Evolutionary conservation across 805 yeast genomes (phyloP).

Genomic region (Schizosaccharomyces japonicus): DNA sequence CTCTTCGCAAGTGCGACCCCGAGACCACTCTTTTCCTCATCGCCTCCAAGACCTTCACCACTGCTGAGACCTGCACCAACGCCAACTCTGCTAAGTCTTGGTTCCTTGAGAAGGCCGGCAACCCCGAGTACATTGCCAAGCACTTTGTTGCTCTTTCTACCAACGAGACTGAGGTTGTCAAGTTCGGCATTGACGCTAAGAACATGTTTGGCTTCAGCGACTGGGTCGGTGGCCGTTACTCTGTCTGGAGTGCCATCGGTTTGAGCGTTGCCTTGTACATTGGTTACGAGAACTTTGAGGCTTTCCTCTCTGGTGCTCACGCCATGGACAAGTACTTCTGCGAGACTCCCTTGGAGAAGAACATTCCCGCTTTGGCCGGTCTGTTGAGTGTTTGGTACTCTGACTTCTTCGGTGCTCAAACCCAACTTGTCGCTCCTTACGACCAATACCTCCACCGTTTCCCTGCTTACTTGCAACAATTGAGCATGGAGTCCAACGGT

Average conservation of each 20-base stretch:
- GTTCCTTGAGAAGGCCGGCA: slow-evolving; percentile 59
- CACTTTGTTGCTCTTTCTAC: slow-evolving; percentile 95
- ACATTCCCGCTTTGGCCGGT: slow-evolving; percentile 87
- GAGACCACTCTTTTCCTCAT: slow-evolving; percentile 65
- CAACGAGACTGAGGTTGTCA: slow-evolving; percentile 69
- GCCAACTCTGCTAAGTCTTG: slow-evolving; percentile 87
- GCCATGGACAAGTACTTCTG: slow-evolving; percentile 83
- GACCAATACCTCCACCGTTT: slow-evolving; percentile 97
- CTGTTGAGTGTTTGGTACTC: slow-evolving; percentile 91
- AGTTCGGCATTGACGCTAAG: slow-evolving; percentile 89
- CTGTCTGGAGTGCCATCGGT: slow-evolving; percentile 99
- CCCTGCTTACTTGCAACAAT: slow-evolving; percentile 97
- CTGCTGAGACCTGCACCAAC: slow-evolving; percentile 92
- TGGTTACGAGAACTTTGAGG: slow-evolving; percentile 83
- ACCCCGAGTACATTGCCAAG: slow-evolving; percentile 59
- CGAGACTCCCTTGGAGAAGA: slow-evolving; percentile 62
- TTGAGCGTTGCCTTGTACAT: slow-evolving; percentile 82
- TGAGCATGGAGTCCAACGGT: slow-evolving; percentile 98
- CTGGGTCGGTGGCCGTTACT: slow-evolving; percentile 99
- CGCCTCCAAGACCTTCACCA: slow-evolving; percentile 69
- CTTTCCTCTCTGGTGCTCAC: slow-evolving; percentile 89
- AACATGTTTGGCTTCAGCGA: slow-evolving; percentile 96
- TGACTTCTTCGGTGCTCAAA: slow-evolving; percentile 94
- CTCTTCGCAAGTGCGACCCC: slow-evolving; percentile 49
- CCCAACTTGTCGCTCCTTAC: slow-evolving; percentile 93